Evolutionary conservation across 2,329 filamentous ascomycete species (phyloP).

Genomic region (Geoglossum cookeanum): DNA sequence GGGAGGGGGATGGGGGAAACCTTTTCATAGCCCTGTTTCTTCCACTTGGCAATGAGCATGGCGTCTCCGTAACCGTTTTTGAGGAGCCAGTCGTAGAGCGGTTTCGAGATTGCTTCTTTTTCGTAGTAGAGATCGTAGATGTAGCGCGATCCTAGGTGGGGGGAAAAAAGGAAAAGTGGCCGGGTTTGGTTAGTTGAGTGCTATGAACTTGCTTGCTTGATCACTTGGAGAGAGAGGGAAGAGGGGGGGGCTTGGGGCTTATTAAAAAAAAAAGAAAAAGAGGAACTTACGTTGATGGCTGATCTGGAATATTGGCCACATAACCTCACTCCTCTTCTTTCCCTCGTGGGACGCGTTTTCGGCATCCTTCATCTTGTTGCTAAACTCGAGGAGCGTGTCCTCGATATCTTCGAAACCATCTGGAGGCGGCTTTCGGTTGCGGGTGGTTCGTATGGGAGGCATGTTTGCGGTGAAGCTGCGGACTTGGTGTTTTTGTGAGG

Average conservation of each 20-base stretch:
- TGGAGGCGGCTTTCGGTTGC: constrained; percentile 64
- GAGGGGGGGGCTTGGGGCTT: not conserved
- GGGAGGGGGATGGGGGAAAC: constrained; percentile 25
- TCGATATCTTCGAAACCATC: constrained; percentile 79
- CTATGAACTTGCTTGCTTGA: not conserved
- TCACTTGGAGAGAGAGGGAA: not conserved
- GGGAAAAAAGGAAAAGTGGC: too few species aligned
- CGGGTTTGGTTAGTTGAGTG: not conserved
- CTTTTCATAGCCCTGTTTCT: constrained; percentile 98
- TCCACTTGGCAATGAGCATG: constrained; percentile 97
- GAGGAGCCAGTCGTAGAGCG: constrained; percentile 85
- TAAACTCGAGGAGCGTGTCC: constrained; percentile 67
- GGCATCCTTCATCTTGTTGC: constrained; percentile 87
- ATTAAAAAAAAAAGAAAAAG: not conserved
- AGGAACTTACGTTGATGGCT: constrained; percentile 57
- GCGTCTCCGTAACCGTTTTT: constrained; percentile 95
- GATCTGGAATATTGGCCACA: constrained; percentile 97
- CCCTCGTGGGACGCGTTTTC: constrained; percentile 67
- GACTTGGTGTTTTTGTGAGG: not conserved
- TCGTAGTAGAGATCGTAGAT: constrained; percentile 97
- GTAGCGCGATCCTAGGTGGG: constrained; percentile 47
- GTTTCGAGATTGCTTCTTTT: constrained; percentile 84
- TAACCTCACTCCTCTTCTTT: constrained; percentile 75
- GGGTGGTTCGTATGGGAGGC: constrained; percentile 58
- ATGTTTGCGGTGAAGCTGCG: constrained; percentile 24